Evolutionary conservation across 441 rosid genomes (phyloP).

Genomic region (Macaranga tanarius): DNA sequence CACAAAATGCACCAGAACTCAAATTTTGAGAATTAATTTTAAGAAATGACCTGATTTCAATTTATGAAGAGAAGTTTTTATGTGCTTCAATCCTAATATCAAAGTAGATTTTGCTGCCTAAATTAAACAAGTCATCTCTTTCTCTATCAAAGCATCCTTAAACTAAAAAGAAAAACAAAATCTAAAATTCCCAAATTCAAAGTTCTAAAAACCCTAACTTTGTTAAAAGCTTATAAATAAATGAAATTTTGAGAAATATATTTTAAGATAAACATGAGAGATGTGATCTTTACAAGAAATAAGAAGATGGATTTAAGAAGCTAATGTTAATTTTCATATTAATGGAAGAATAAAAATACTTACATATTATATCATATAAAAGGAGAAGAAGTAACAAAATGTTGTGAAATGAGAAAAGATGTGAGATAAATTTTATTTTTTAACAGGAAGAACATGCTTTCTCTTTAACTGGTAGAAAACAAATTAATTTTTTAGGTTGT

Average conservation of each 20-base stretch:
- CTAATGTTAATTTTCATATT: no score
- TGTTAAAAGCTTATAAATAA: constrained; percentile 12
- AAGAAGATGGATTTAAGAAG: no score
- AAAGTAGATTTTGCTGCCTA: constrained; percentile 53
- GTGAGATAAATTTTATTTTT: no score
- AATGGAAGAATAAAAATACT: no score
- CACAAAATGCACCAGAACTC: no score
- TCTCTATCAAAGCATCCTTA: constrained; percentile 38
- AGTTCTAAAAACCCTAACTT: constrained; percentile 38
- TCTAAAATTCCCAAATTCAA: constrained; percentile 20
- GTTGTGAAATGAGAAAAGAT: no score
- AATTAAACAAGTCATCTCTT: constrained; percentile 44
- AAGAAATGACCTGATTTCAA: constrained; percentile 49
- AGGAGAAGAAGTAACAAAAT: no score
- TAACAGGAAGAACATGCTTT: no score
- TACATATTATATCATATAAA: no score
- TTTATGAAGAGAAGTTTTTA: constrained; percentile 45
- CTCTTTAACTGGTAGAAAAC: no score
- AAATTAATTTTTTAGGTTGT: no score
- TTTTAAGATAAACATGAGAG: constrained; percentile 40
- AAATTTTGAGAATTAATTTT: not conserved
- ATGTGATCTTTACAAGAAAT: constrained; percentile 49
- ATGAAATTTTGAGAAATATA: not conserved
- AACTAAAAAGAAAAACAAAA: constrained; percentile 33
- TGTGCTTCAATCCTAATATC: constrained; percentile 55